Percentiles rank a stretch among this genome's conserved stretches.
These are phyloP conservation scores for Aspergillus novofumigatus DNA, from an alignment of 2,329 filamentous ascomycete genomes.

Conservation along the genomic window DNA sequence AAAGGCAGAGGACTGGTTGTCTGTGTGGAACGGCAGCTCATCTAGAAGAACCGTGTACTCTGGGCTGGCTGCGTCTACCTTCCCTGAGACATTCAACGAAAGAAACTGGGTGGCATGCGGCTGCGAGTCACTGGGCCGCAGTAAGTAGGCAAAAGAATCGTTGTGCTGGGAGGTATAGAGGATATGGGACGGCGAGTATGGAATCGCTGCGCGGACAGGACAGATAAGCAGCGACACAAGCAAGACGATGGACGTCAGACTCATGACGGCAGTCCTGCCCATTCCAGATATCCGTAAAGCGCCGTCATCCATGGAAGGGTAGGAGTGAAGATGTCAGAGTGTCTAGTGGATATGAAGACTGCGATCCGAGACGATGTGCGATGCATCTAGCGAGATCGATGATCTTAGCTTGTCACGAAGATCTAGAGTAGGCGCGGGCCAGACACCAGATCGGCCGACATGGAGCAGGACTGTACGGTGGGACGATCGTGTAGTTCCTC, in stretches of 20 bases:
- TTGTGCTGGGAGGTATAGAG: slow-evolving; percentile 53
- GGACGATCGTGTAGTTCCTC: background rate
- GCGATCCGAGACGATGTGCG: slow-evolving; percentile 4
- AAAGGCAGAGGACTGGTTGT: slow-evolving; percentile 59
- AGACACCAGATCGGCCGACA: slow-evolving; percentile 6
- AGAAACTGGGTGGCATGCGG: slow-evolving; percentile 51
- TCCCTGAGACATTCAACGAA: slow-evolving; percentile 61
- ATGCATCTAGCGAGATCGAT: slow-evolving; percentile 14
- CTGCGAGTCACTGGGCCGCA: slow-evolving; percentile 53
- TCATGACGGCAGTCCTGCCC: slow-evolving; percentile 9
- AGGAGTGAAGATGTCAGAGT: background rate
- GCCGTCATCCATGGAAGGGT: slow-evolving; percentile 16
- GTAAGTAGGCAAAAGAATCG: slow-evolving; percentile 63
- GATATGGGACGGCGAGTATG: slow-evolving; percentile 74
- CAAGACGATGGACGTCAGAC: slow-evolving; percentile 9
- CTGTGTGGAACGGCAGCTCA: slow-evolving; percentile 22
- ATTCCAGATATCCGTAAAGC: slow-evolving; percentile 8
- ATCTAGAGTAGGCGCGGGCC: slow-evolving; percentile 10
- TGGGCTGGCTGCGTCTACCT: slow-evolving; percentile 47
- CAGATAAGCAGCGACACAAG: slow-evolving; percentile 20
- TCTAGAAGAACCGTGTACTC: slow-evolving; percentile 27
- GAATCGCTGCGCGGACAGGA: slow-evolving; percentile 47
- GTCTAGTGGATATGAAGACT: slow-evolving; percentile 3
- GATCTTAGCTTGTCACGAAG: slow-evolving; percentile 10
- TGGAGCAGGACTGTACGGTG: slow-evolving; percentile 2